Evolutionary conservation across 2,329 filamentous ascomycete genomes (phyloP).

Genomic region (Epichloe brachyelytri): DNA sequence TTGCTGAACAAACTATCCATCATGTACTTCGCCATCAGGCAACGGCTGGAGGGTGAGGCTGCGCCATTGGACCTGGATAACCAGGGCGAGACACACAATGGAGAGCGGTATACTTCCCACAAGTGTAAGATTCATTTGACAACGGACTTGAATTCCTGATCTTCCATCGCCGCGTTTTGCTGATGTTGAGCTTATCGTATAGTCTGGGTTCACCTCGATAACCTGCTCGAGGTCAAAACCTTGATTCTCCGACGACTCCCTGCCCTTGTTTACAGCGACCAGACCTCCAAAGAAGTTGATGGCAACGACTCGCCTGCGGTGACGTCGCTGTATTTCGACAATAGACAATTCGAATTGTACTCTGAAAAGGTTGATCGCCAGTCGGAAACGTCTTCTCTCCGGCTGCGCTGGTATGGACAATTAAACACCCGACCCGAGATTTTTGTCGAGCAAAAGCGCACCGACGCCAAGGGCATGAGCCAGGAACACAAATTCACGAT

Average conservation of each 20-base stretch:
- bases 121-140: conserved; percentile 50
- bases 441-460: conserved; percentile 77
- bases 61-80: conserved; percentile 33
- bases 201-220: conserved; percentile 95
- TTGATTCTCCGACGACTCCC: conserved; percentile 83
- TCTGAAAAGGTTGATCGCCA: conserved; percentile 68
- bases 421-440: conserved; percentile 68
- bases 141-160: no score
- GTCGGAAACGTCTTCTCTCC: conserved; percentile 65
- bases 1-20: conserved; percentile 82
- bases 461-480: conserved; percentile 62
- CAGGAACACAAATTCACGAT: conserved; percentile 70
- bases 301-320: conserved; percentile 75
- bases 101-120: conserved; percentile 68
- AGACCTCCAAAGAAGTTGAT: conserved; percentile 70
- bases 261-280: conserved; percentile 83
- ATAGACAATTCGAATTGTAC: conserved; percentile 73
- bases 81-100: conserved; percentile 44
- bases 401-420: conserved; percentile 85
- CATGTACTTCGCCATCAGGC: conserved; percentile 90
- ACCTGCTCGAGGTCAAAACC: conserved; percentile 93
- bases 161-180: conserved; percentile 17
- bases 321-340: conserved; percentile 95
- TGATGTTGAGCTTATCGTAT: neutral
- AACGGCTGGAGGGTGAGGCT: conserved; percentile 55